Percentiles rank a stretch among this genome's conserved stretches.
Evolutionary conservation across 2,329 filamentous ascomycete species (phyloP).

Genomic region (Cladosporium sp.): DNA sequence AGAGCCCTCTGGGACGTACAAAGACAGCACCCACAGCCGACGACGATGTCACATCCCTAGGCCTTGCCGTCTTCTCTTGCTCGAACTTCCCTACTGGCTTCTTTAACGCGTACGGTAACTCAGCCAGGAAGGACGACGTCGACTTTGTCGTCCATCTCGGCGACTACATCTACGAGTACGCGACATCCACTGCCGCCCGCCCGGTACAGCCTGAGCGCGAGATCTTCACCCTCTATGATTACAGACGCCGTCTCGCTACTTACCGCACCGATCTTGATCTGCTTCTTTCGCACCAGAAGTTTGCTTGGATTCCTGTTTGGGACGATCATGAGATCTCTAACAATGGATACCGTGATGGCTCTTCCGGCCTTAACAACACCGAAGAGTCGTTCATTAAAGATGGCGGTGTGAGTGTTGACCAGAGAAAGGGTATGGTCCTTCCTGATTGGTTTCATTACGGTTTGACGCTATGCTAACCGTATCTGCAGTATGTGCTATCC

Average conservation of each 20-base stretch:
- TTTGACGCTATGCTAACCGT: not conserved
- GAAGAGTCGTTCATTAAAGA: conserved; percentile 43
- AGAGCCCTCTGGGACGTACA: conserved; percentile 30
- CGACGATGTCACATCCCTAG: conserved; percentile 28
- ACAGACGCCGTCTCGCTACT: conserved; percentile 43
- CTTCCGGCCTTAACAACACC: conserved; percentile 44
- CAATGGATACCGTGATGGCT: conserved; percentile 45
- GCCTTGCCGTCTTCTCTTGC: conserved; percentile 32
- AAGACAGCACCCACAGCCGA: conserved; percentile 29
- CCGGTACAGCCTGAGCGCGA: conserved; percentile 38
- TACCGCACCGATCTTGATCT: conserved; percentile 46
- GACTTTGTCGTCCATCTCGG: conserved; percentile 44
- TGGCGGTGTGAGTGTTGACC: conserved; percentile 44
- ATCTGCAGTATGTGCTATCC: not conserved
- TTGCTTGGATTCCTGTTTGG: conserved; percentile 47
- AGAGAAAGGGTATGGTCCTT: conserved; percentile 36
- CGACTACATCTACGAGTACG: conserved; percentile 48
- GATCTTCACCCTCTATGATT: conserved; percentile 46
- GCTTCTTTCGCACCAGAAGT: conserved; percentile 42
- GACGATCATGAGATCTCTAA: conserved; percentile 42
- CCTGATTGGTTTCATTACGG: not conserved
- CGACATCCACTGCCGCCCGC: conserved; percentile 35
- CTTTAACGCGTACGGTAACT: conserved; percentile 33
- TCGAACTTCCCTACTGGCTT: conserved; percentile 30
- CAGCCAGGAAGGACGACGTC: conserved; percentile 37